Evolutionary conservation across 768 basidiomycete genomes (phyloP).

Genomic region (Arthromyces matolae): DNA sequence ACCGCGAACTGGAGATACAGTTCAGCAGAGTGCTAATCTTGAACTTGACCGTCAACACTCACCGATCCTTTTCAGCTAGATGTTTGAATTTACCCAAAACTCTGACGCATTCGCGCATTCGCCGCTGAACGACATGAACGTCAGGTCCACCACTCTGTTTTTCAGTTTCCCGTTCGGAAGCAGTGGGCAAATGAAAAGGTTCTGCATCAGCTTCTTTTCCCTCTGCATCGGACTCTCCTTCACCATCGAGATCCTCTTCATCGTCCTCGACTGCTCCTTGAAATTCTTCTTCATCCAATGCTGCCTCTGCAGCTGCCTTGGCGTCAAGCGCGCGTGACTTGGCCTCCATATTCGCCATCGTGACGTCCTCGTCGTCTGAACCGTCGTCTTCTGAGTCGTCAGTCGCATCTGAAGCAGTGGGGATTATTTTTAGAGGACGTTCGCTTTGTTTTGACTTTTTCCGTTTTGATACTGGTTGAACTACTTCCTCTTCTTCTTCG

Average conservation of each 20-base stretch:
- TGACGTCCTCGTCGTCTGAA: slow-evolving; percentile 54
- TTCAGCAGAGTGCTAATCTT: neutral
- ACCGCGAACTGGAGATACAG: slow-evolving; percentile 57
- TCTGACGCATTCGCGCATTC: slow-evolving; percentile 76
- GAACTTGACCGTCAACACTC: slow-evolving; percentile 21
- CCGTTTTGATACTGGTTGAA: slow-evolving; percentile 31
- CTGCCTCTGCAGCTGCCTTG: slow-evolving; percentile 61
- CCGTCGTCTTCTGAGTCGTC: slow-evolving; percentile 46
- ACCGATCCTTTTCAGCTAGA: slow-evolving; percentile 67
- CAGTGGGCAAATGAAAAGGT: slow-evolving; percentile 64
- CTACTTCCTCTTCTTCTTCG: slow-evolving; percentile 46
- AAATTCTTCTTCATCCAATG: slow-evolving; percentile 63
- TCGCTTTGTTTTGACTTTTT: slow-evolving; percentile 54
- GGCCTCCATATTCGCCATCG: slow-evolving; percentile 78
- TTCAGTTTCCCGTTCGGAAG: slow-evolving; percentile 70
- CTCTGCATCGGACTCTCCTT: slow-evolving; percentile 43
- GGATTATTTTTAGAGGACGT: slow-evolving; percentile 46
- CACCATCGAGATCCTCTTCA: slow-evolving; percentile 41
- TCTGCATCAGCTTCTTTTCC: slow-evolving; percentile 46
- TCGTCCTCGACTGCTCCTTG: slow-evolving; percentile 52
- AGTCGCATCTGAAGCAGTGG: slow-evolving; percentile 47
- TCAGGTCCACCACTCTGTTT: slow-evolving; percentile 66
- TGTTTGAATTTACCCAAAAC: slow-evolving; percentile 71
- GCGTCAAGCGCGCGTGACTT: slow-evolving; percentile 76
- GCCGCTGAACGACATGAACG: slow-evolving; percentile 68